Percentiles rank a stretch among this genome's conserved stretches.
These are phyloP conservation scores for Termitomyces sp. DNA, from an alignment of 768 basidiomycete species.

Conservation along the genomic window DNA sequence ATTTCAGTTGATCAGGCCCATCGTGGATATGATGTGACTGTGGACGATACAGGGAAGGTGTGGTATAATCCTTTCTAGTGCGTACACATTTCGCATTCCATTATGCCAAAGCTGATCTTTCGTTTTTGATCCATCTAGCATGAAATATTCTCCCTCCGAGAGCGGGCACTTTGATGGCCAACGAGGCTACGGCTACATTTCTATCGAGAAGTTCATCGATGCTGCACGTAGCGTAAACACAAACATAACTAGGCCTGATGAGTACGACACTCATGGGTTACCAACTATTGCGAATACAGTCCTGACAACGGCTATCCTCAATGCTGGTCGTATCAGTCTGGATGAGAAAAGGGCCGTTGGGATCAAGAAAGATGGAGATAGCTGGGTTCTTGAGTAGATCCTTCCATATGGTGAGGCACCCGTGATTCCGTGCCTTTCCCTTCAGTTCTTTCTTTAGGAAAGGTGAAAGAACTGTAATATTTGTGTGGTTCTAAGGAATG, in stretches of 20 bases:
- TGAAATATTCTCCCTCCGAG: conserved; percentile 93
- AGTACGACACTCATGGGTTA: conserved; percentile 77
- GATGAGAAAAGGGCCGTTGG: conserved; percentile 86
- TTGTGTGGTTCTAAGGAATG: background rate
- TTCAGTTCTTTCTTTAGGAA: conserved; percentile 6
- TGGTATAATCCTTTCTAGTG: conserved; percentile 93
- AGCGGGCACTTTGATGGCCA: conserved; percentile 94
- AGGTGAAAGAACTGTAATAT: conserved; percentile 10
- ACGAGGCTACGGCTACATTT: conserved; percentile 88
- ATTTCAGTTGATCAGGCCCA: conserved; percentile 92
- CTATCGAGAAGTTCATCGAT: conserved; percentile 90
- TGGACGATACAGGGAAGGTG: conserved; percentile 80
- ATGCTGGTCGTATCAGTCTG: conserved; percentile 86
- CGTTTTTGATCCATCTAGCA: conserved; percentile 41
- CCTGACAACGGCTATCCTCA: conserved; percentile 81
- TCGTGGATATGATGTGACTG: conserved; percentile 87
- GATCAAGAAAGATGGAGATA: conserved; percentile 62
- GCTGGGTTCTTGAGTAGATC: conserved; percentile 66
- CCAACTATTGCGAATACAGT: conserved; percentile 91
- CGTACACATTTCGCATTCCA: conserved; percentile 26
- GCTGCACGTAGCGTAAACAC: conserved; percentile 79
- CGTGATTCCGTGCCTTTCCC: background rate
- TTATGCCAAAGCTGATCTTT: conserved; percentile 8
- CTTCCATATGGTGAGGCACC: conserved; percentile 15
- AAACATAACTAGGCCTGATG: conserved; percentile 56